Base-by-base conservation (phyloP, 306 rosid species). In the Inga oerstediana region DNA sequence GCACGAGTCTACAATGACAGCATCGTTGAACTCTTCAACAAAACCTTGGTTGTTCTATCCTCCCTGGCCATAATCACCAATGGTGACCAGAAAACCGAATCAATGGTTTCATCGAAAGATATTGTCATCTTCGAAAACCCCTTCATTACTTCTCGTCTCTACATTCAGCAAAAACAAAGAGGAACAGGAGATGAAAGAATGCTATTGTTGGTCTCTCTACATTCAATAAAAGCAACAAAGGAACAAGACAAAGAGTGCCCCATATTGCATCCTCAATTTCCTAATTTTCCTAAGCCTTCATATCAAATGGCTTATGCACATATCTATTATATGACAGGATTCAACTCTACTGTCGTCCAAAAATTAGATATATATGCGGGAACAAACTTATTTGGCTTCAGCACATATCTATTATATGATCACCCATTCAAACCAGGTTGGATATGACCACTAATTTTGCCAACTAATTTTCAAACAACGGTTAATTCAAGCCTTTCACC, bases 281-380 rank as follows among this genome's bases (percentile, higher is more conserved):
- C 34, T 32, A 32, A 32, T 32, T 32, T 32, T 32, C 34, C 34
- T 3, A 32, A 32, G 34, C 34, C 34, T 32, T 32, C 34, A 32
- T 32, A 32, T 32, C 34, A 32, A 32, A 32, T 32, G 34, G 34
- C 34, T 32, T 32, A 32, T 32, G 34, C 34, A 32, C 34, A 32
- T 32, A 32, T 32, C 34, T 32, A 32, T 32, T 32, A 32, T 79
- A 89, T 8, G 41, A n/a, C 68, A 83, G 94, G 94, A 81, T 88
- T 90, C 88, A 89, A 32, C 84, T 91, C 91, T 75, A 86, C 59
- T 72, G 94, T 89, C 41, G 87, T 77, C 88, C 76, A 87, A 52
- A 93, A 89, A 66, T 91, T 93, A 78, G 91, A 73, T n/a, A 85
- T 45, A 67, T 91, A 87, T 51, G 76, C 89, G 44, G 82, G 41